phyloP scores from a whole-genome alignment of 805 yeast species.

The Pichia membranifaciens region DNA sequence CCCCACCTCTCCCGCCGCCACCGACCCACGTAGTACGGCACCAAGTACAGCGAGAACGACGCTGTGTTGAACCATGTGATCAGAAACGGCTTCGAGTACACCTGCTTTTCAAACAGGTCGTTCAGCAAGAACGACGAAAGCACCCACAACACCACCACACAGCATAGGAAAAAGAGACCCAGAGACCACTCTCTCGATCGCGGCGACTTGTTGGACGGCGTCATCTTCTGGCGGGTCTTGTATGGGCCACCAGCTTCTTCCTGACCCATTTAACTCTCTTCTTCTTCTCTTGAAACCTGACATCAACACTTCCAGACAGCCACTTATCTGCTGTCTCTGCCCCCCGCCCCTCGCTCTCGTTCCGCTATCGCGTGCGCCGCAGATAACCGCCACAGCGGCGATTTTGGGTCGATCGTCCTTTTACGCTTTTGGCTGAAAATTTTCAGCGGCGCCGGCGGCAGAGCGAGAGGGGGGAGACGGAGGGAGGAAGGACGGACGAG shows the following conservation, averaged over 20 bases:
- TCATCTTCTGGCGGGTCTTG: too few relatives aligned
- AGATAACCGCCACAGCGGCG: too few relatives aligned
- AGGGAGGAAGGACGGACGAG: neutral
- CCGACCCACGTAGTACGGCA: constrained; percentile 41
- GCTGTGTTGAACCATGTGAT: constrained; percentile 90
- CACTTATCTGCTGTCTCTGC: too few relatives aligned
- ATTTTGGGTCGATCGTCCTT: too few relatives aligned
- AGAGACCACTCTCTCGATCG: constrained; percentile 53
- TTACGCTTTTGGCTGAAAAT: too few relatives aligned
- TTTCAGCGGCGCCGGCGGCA: neutral
- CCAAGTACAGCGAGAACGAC: constrained; percentile 69
- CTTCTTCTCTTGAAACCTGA: too few relatives aligned
- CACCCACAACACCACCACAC: constrained; percentile 88
- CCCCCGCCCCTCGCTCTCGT: too few relatives aligned
- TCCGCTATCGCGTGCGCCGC: too few relatives aligned
- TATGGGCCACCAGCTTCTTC: too few relatives aligned
- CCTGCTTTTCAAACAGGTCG: constrained; percentile 58
- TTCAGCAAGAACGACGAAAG: constrained; percentile 81
- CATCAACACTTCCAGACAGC: too few relatives aligned
- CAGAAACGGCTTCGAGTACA: constrained; percentile 81
- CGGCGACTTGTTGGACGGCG: neutral
- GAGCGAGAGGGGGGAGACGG: neutral
- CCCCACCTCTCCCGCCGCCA: too few relatives aligned
- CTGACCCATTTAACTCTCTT: too few relatives aligned
- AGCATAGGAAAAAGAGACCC: constrained; percentile 65